Conservation (phyloP, 768 basidiomycete species). For the Lactifluus echinatus region DNA sequence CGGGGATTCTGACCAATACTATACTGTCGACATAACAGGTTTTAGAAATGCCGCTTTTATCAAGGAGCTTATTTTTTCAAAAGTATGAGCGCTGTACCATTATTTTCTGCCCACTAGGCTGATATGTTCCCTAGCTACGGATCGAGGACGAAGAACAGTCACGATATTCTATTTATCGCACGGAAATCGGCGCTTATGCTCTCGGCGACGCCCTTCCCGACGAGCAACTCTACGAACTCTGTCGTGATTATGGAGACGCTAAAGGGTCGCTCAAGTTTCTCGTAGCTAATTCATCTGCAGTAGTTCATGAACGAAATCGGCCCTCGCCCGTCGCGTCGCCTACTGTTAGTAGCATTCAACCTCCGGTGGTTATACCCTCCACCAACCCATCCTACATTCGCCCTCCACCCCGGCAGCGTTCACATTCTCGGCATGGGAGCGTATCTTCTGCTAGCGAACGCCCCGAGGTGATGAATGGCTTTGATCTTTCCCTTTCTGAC, state of each 20-base stretch:
- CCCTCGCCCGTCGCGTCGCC: slow-evolving; percentile 29
- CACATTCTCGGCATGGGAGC: slow-evolving; percentile 52
- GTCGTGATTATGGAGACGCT: slow-evolving; percentile 62
- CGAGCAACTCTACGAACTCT: slow-evolving; percentile 63
- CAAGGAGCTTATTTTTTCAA: slow-evolving; percentile 72
- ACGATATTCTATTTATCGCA: slow-evolving; percentile 75
- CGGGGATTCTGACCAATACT: slow-evolving; percentile 66
- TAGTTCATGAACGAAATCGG: slow-evolving; percentile 45
- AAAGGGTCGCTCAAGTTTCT: slow-evolving; percentile 80
- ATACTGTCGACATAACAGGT: slow-evolving; percentile 60
- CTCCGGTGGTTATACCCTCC: slow-evolving; percentile 42
- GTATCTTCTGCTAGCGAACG: slow-evolving; percentile 64
- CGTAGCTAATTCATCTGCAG: slow-evolving; percentile 56
- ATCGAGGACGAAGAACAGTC: slow-evolving; percentile 79
- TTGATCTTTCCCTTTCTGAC: slow-evolving; percentile 52
- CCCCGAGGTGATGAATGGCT: slow-evolving; percentile 47
- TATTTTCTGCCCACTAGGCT: slow-evolving; percentile 4
- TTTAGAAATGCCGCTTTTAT: slow-evolving; percentile 60
- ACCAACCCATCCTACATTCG: slow-evolving; percentile 36
- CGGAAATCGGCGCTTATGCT: slow-evolving; percentile 74
- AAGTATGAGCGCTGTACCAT: slow-evolving; percentile 37
- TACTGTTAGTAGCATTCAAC: slow-evolving; percentile 40
- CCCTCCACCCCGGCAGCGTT: slow-evolving; percentile 28
- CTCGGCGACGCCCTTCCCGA: slow-evolving; percentile 65
- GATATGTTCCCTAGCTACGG: slow-evolving; percentile 43